Evolutionary conservation across 164 flowering plant species (phyloP).

Genomic region (Santalum album): DNA sequence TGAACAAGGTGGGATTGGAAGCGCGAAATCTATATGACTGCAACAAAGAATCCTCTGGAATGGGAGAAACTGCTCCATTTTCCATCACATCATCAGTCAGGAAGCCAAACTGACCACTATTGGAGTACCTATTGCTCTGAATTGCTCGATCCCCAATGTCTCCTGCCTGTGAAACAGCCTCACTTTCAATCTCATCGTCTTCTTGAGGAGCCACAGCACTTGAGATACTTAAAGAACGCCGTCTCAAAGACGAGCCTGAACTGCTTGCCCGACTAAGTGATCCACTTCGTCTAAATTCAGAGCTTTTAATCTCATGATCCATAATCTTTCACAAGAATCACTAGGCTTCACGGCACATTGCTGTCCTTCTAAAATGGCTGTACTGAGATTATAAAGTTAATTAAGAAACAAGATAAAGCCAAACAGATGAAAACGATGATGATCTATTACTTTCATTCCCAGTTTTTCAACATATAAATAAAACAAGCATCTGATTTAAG

Average conservation of each 20-base stretch:
- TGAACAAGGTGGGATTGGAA: conserved; percentile 5
- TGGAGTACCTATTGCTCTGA: conserved; percentile 34
- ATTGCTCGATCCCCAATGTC: conserved; percentile 69
- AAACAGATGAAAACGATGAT: too few species aligned
- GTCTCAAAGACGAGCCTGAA: conserved; percentile 26
- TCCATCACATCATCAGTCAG: conserved; percentile 25
- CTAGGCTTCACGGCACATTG: not conserved
- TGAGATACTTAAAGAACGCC: conserved; percentile 27
- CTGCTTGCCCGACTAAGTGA: conserved; percentile 25
- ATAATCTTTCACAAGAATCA: conserved; percentile 2
- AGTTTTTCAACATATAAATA: too few species aligned
- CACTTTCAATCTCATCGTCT: conserved; percentile 40
- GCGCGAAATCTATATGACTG: conserved; percentile 13
- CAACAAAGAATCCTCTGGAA: conserved; percentile 19
- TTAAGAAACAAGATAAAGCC: too few species aligned
- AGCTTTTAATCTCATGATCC: conserved; percentile 16
- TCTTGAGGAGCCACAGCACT: conserved; percentile 8
- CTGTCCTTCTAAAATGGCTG: not conserved
- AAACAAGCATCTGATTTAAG: too few species aligned
- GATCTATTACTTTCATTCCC: too few species aligned
- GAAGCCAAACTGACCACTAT: conserved; percentile 22
- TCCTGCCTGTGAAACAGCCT: conserved; percentile 63
- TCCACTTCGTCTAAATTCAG: conserved; percentile 12
- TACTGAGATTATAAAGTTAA: too few species aligned
- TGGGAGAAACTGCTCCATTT: conserved; percentile 18